A percentile compares a stretch with the other conserved stretches of the same genome.
phyloP scores from a whole-genome alignment of 441 rosid species.

The Theobroma grandiflorum region DNA sequence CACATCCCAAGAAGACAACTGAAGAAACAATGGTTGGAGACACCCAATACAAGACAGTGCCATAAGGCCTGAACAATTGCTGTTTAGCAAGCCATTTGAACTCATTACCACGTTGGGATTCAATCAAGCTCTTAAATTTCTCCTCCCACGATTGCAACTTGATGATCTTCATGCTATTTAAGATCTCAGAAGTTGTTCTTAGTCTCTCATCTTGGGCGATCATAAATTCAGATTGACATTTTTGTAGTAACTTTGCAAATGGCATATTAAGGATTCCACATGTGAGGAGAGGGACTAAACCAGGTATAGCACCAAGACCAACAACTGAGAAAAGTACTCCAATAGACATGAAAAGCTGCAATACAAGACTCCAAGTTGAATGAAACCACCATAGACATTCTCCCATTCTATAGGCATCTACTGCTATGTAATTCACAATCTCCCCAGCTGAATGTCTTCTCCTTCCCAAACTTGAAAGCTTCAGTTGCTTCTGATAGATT shows the following conservation, averaged over 20 bases:
- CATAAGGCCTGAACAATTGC: constrained; percentile 61
- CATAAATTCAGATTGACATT: constrained; percentile 81
- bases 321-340: constrained; percentile 67
- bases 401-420: constrained; percentile 93
- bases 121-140: constrained; percentile 71
- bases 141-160: constrained; percentile 96
- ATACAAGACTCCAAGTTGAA: constrained; percentile 57
- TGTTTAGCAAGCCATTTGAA: constrained; percentile 77
- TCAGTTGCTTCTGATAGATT: constrained; percentile 77
- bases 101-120: constrained; percentile 63
- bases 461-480: constrained; percentile 75
- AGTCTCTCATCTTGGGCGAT: constrained; percentile 77
- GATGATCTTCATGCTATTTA: constrained; percentile 87
- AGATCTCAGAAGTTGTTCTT: constrained; percentile 80
- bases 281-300: constrained; percentile 68
- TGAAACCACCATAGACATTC: constrained; percentile 95
- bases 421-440: constrained; percentile 80
- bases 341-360: constrained; percentile 78
- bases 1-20: constrained; percentile 75
- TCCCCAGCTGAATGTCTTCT: constrained; percentile 86
- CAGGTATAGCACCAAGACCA: constrained; percentile 79
- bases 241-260: constrained; percentile 72
- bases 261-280: constrained; percentile 81
- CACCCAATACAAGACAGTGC: constrained; percentile 73
- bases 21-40: constrained; percentile 84